Conservation (phyloP, 192 early-diverging fungal species). For the Funneliformis geosporum region DNA sequence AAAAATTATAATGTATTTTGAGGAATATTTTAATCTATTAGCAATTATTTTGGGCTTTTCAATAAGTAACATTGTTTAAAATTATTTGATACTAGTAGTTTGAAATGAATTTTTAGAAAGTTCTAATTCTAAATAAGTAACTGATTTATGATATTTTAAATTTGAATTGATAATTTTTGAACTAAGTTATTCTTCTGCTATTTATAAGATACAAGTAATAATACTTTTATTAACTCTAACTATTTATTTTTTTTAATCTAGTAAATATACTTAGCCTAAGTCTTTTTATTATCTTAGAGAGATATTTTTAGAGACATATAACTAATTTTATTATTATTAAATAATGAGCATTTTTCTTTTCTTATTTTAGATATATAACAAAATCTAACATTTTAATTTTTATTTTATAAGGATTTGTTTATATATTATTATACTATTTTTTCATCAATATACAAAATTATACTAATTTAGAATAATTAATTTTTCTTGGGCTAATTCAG, state of each 20-base stretch:
- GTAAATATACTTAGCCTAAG: background rate
- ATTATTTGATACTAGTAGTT: background rate
- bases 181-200: background rate
- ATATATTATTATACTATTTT: too few relatives aligned
- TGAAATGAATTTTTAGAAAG: conserved; percentile 17
- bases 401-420: too few relatives aligned
- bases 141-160: background rate
- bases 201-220: background rate
- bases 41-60: background rate
- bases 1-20: conserved; percentile 6
- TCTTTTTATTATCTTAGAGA: background rate
- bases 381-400: too few relatives aligned
- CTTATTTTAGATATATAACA: too few relatives aligned
- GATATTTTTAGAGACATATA: too few relatives aligned
- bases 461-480: too few relatives aligned
- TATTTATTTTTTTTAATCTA: background rate
- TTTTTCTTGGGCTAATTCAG: too few relatives aligned
- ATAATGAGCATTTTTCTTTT: too few relatives aligned
- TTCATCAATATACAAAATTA: too few relatives aligned
- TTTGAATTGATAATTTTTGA: background rate
- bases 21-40: background rate
- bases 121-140: background rate
- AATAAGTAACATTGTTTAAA: background rate
- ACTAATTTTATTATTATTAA: too few relatives aligned
- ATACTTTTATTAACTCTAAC: background rate